Percentiles rank a stretch among this genome's conserved stretches.
phyloP scores from a whole-genome alignment of 257 asterid species.

The Penstemon davidsonii region DNA sequence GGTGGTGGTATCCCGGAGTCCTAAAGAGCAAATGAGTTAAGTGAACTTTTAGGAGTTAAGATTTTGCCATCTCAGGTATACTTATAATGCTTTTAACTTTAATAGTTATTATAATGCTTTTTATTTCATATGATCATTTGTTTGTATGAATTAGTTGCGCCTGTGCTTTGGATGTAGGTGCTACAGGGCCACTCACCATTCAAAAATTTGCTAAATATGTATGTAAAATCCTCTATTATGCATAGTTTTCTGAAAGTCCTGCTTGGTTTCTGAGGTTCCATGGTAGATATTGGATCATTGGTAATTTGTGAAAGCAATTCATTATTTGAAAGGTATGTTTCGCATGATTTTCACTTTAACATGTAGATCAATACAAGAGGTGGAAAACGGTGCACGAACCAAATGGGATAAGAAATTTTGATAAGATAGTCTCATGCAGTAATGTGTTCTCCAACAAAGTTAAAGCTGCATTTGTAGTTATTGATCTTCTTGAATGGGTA shows the following conservation, averaged over 20 bases:
- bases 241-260: background rate
- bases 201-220: slow-evolving; percentile 55
- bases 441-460: slow-evolving; percentile 34
- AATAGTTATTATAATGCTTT: too few relatives aligned
- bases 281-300: too few relatives aligned
- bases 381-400: slow-evolving; percentile 43
- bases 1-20: slow-evolving; percentile 74
- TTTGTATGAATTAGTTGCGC: slow-evolving; percentile 20
- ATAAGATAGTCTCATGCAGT: slow-evolving; percentile 24
- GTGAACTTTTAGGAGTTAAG: slow-evolving; percentile 49
- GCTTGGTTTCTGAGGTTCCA: background rate
- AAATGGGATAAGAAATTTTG: slow-evolving; percentile 24
- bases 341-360: background rate
- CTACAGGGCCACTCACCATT: slow-evolving; percentile 69
- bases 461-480: slow-evolving; percentile 55
- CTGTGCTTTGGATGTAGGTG: slow-evolving; percentile 44
- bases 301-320: too few relatives aligned
- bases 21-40: slow-evolving; percentile 56
- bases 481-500: slow-evolving; percentile 78
- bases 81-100: slow-evolving; percentile 14
- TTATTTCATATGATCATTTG: slow-evolving; percentile 5
- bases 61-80: slow-evolving; percentile 60
- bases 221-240: slow-evolving; percentile 10
- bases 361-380: slow-evolving; percentile 50
- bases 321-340: background rate